Conservation (phyloP, 805 yeast species). For the Candida rishiriensis region DNA sequence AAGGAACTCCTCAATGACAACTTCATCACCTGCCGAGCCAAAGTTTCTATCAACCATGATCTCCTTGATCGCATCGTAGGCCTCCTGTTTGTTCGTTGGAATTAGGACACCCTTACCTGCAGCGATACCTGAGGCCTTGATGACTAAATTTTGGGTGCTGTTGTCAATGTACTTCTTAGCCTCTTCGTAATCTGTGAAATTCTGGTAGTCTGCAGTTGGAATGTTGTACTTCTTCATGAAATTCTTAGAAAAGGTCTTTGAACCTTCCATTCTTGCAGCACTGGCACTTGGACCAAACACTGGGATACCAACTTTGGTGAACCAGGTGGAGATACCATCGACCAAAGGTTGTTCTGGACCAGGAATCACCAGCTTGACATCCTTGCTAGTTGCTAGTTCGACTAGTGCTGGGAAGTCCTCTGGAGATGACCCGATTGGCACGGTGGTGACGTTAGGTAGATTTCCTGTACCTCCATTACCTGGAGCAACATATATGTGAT, state of each 20-base stretch:
- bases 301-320: conserved; percentile 82
- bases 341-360: conserved; percentile 99
- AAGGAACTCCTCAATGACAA: conserved; percentile 91
- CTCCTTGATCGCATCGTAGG: conserved; percentile 73
- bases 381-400: conserved; percentile 65
- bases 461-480: conserved; percentile 91
- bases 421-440: conserved; percentile 61
- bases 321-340: conserved; percentile 77
- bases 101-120: conserved; percentile 98
- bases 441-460: conserved; percentile 56
- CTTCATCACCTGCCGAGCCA: conserved; percentile 91
- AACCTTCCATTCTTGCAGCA: conserved; percentile 96
- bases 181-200: conserved; percentile 69
- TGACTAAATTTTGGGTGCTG: conserved; percentile 73
- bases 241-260: conserved; percentile 89
- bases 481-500: conserved; percentile 83
- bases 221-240: conserved; percentile 90
- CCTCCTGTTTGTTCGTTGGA: conserved; percentile 81
- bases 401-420: conserved; percentile 67
- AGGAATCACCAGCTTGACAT: conserved; percentile 76
- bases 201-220: conserved; percentile 89
- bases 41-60: conserved; percentile 88
- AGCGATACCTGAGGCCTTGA: conserved; percentile 97
- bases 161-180: conserved; percentile 69
- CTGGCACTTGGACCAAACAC: conserved; percentile 93